phyloP scores from a whole-genome alignment of 495 filamentous ascomycete species.

The Aspergillus olivimuriae region DNA sequence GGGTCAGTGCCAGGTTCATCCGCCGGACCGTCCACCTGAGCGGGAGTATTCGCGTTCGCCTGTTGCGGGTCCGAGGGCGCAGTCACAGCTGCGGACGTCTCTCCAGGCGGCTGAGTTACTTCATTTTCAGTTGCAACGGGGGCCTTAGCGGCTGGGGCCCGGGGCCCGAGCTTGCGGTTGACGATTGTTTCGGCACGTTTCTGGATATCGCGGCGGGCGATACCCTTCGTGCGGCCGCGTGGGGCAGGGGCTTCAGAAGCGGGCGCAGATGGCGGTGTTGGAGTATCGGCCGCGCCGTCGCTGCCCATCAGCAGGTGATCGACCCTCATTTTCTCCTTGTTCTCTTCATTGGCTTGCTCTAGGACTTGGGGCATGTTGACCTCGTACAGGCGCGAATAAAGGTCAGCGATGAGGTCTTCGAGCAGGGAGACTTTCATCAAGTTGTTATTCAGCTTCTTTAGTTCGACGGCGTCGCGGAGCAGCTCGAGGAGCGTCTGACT shows the following conservation, averaged over 20 bases:
- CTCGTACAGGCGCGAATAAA: slow-evolving; percentile 75
- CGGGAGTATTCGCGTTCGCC: slow-evolving; percentile 7
- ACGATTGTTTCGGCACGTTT: slow-evolving; percentile 55
- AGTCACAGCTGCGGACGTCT: slow-evolving; percentile 11
- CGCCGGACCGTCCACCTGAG: neutral
- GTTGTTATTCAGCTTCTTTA: slow-evolving; percentile 84
- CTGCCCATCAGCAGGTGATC: slow-evolving; percentile 47
- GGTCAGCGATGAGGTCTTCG: slow-evolving; percentile 84
- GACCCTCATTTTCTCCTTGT: slow-evolving; percentile 52
- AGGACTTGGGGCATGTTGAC: slow-evolving; percentile 42
- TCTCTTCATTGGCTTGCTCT: slow-evolving; percentile 45
- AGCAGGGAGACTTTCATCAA: slow-evolving; percentile 79
- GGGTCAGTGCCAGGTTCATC: slow-evolving; percentile 17
- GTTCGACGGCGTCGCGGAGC: slow-evolving; percentile 75
- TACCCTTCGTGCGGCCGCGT: slow-evolving; percentile 50
- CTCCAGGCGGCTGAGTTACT: slow-evolving; percentile 7
- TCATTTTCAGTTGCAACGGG: slow-evolving; percentile 21
- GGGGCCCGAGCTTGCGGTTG: slow-evolving; percentile 34
- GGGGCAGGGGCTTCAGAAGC: slow-evolving; percentile 37
- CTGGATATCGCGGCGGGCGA: slow-evolving; percentile 57
- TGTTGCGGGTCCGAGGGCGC: too few species aligned
- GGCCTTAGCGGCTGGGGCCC: slow-evolving; percentile 22
- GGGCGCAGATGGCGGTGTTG: slow-evolving; percentile 29
- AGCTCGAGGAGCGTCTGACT: slow-evolving; percentile 52
- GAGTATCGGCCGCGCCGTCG: slow-evolving; percentile 30